Evolutionary conservation across 2,329 filamentous ascomycete species (phyloP).

Genomic region (Botryotinia globosa): DNA sequence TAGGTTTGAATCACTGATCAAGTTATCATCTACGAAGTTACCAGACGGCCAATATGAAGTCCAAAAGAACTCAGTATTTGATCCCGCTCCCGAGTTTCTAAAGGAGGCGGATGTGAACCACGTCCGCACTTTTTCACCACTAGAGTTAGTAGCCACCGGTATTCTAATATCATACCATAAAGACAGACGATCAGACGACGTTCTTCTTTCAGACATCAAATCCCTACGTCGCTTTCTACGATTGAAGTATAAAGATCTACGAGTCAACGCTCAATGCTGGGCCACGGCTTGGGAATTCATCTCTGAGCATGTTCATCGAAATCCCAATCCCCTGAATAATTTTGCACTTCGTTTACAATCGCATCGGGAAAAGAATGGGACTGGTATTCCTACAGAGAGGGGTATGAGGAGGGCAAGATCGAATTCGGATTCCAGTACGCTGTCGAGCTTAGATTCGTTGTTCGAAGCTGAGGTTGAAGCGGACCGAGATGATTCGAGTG

Average conservation of each 20-base stretch:
- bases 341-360: slow-evolving; percentile 5
- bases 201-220: slow-evolving; percentile 39
- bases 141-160: slow-evolving; percentile 39
- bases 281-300: slow-evolving; percentile 37
- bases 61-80: slow-evolving; percentile 34
- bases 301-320: not conserved
- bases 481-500: slow-evolving; percentile 3
- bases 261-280: slow-evolving; percentile 40
- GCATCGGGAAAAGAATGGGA: not conserved
- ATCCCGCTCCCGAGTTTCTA: slow-evolving; percentile 35
- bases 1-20: slow-evolving; percentile 37
- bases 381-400: not conserved
- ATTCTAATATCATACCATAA: slow-evolving; percentile 38
- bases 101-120: slow-evolving; percentile 30
- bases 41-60: slow-evolving; percentile 31
- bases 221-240: slow-evolving; percentile 37
- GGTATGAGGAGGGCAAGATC: not conserved
- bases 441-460: slow-evolving; percentile 5
- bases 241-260: slow-evolving; percentile 37
- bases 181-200: slow-evolving; percentile 32
- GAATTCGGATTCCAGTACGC: not conserved
- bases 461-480: not conserved
- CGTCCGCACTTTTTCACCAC: slow-evolving; percentile 39
- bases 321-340: not conserved
- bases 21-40: slow-evolving; percentile 33